Conservation (phyloP, 176 grass and related monocot species). For the Carex myosuroides region DNA sequence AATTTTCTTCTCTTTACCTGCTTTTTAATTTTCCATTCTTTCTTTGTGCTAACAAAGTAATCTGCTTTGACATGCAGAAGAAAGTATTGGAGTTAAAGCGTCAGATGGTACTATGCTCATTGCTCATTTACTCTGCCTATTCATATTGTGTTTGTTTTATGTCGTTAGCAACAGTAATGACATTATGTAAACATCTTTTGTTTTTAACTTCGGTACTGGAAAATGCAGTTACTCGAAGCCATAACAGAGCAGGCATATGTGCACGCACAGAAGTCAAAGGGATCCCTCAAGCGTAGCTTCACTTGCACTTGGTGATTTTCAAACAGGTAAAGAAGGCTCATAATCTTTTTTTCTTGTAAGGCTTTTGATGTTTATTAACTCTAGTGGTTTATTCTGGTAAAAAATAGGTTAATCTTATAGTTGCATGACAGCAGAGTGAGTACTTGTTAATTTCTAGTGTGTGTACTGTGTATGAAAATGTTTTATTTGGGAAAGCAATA, state of each 20-base stretch:
- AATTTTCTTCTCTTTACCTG: background rate
- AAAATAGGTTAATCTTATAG: slow-evolving; percentile 2
- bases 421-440: background rate
- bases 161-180: background rate
- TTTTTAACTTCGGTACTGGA: background rate
- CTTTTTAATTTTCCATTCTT: background rate
- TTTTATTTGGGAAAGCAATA: background rate
- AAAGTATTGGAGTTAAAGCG: slow-evolving; percentile 37
- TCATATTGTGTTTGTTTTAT: background rate
- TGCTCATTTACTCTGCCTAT: background rate
- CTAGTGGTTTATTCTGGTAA: background rate
- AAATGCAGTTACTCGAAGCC: slow-evolving; percentile 23
- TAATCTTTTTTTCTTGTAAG: background rate
- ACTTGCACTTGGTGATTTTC: slow-evolving; percentile 28
- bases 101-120: slow-evolving; percentile 44
- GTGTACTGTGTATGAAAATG: background rate
- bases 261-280: slow-evolving; percentile 18
- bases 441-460: background rate
- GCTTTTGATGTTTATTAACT: slow-evolving; percentile 13
- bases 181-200: background rate
- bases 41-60: slow-evolving; percentile 18
- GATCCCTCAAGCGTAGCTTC: slow-evolving; percentile 15
- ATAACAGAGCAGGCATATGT: slow-evolving; percentile 22
- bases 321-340: background rate
- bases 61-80: slow-evolving; percentile 33